phyloP scores from a whole-genome alignment of 1,284 basidiomycete genomes.

The Neonothopanus nambi region DNA sequence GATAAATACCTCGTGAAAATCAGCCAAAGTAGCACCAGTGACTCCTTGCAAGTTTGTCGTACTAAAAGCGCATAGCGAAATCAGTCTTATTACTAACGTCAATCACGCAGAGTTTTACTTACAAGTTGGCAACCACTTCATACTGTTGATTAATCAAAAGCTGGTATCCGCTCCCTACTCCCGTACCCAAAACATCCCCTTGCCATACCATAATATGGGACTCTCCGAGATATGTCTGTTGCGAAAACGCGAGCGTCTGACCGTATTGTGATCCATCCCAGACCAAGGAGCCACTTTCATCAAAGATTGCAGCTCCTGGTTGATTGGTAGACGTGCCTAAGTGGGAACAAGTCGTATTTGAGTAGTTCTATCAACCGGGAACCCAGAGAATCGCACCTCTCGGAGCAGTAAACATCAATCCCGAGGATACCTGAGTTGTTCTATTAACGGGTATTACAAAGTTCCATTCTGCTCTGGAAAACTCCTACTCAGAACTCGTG shows the following conservation, averaged over 20 bases:
- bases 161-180: conserved; percentile 8
- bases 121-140: conserved; percentile 16
- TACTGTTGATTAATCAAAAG: conserved; percentile 5
- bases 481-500: background rate
- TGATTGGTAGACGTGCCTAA: background rate
- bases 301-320: conserved; percentile 9
- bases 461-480: conserved; percentile 8
- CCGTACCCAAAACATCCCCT: conserved; percentile 1
- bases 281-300: conserved; percentile 2
- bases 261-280: conserved; percentile 11
- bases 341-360: background rate
- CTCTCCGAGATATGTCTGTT: conserved; percentile 5
- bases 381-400: conserved; percentile 1
- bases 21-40: conserved; percentile 7
- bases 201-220: conserved; percentile 8
- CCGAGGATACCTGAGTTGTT: background rate
- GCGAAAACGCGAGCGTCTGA: conserved; percentile 2
- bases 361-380: background rate
- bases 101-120: background rate
- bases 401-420: conserved; percentile 12
- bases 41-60: conserved; percentile 2
- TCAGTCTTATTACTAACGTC: background rate
- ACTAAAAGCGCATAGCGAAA: background rate
- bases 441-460: conserved; percentile 9
- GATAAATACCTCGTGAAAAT: conserved; percentile 12